Conservation (phyloP, 352 stramenopile species). For the Phytophthora foliorum region DNA sequence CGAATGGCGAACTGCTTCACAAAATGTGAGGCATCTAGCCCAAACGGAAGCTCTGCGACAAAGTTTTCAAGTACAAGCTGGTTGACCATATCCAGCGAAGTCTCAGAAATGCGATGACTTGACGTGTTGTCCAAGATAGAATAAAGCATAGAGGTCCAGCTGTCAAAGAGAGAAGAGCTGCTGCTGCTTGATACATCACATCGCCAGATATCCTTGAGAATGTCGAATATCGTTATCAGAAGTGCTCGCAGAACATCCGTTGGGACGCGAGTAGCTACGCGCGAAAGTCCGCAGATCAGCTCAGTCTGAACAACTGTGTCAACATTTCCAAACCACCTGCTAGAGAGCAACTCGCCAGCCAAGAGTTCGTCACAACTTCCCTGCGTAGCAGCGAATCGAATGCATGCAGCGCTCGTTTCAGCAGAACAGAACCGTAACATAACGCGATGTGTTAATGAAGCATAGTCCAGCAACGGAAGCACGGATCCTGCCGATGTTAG, state of each 20-base stretch:
- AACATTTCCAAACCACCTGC: constrained; percentile 30
- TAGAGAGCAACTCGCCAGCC: constrained; percentile 30
- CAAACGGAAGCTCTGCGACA: constrained; percentile 36
- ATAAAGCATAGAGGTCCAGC: constrained; percentile 38
- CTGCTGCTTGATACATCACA: constrained; percentile 14
- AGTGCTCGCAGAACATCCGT: constrained; percentile 26
- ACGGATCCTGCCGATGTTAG: constrained; percentile 29
- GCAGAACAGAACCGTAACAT: constrained; percentile 41
- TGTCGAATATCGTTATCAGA: constrained; percentile 24
- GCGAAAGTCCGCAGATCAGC: constrained; percentile 30
- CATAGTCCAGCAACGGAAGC: constrained; percentile 46
- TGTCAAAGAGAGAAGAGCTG: constrained; percentile 37
- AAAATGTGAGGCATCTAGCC: constrained; percentile 10
- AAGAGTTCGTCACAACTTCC: constrained; percentile 48
- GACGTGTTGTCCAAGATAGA: constrained; percentile 20
- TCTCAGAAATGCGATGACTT: constrained; percentile 18
- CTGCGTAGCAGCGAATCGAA: constrained; percentile 50
- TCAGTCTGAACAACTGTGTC: constrained; percentile 30
- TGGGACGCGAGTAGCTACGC: constrained; percentile 33
- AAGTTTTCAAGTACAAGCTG: constrained; percentile 30
- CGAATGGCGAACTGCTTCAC: constrained; percentile 40
- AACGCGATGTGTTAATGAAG: constrained; percentile 35
- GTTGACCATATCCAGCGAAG: constrained; percentile 28
- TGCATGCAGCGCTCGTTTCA: constrained; percentile 32
- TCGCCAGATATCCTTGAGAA: constrained; percentile 37